Evolutionary conservation across 2,329 filamentous ascomycete species (phyloP), one percentile per base, ranked within the genome.

Genomic region (Aspergillus luchuensis): DNA sequence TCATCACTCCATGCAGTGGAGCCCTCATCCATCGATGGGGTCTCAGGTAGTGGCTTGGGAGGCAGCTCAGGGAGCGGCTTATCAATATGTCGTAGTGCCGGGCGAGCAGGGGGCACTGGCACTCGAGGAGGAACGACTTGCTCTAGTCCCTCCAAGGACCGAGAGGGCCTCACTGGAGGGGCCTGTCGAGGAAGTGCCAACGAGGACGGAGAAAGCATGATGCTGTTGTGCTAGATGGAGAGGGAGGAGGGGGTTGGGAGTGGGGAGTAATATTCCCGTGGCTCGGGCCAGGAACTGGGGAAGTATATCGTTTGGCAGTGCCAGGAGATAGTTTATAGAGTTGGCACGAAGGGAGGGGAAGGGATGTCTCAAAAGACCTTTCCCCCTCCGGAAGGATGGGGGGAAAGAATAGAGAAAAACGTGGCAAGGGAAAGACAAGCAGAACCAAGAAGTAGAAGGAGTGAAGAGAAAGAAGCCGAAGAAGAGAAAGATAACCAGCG

Each of bases 131-230:
- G 74, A 8, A 78, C 63, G 6, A 75, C 74, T 58, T 68, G 68
- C 54, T 78, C 75, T 25, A 78, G 63, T 8, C 75, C 75, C 63
- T 76, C 73, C 8, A 77, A 68, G 8, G 75, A 77, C 38, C 67
- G 70, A 23, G 72, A 76, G 2, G 71, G 71, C 45, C 69, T 69
- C 21, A 75, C 66, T 21, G 74, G 75, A 7, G 74, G 74, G 30
- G 72, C 65, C 55, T 67, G 68, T 49, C 72, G 68, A 33, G 61
- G 49, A 21, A 64, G 58, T 36, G 63, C 50, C 43, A 63, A 66
- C 8, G 60, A 64, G 39, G 63, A 64, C n/a, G 67, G 61, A 19
- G 69, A 67, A 33, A 69, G 43, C 69, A 73, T 72, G 47, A 39
- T 51, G 39, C n/a, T 60, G 19, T 36, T 60, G 19, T 36, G 25